Evolutionary conservation across 257 asterid genomes (phyloP), one percentile per base, ranked within the genome.

Genomic region (Gentiana straminea): DNA sequence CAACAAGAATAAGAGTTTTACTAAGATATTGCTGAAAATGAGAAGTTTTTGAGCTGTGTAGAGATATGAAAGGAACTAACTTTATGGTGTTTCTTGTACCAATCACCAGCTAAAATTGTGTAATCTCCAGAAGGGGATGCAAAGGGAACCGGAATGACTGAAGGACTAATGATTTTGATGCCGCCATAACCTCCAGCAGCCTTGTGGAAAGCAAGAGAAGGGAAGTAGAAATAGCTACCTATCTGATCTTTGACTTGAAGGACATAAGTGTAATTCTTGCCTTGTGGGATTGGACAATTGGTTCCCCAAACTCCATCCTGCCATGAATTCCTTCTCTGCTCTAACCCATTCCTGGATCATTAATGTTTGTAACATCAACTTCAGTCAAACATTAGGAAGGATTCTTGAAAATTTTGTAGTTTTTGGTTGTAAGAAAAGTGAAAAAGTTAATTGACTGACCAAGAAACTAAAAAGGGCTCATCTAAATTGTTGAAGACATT

Each of bases 211-310:
- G 77, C 58, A 3, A 85, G 75, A 54, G 85, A 54, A 33, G 94
- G 84, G 49, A 79, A 77, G 64, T 84, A 84, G 24, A 35, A 84
- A 56, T 62, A 84, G 69, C 64, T 67, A 3, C 94, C 91, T 1
- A 81, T 81, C 52, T 84, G 94, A 59, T 84, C 94, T 79, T 84
- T 81, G 5, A 84, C 90, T 56, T 81, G 94, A 71, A 84, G 81
- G 0, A 47, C 61, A 54, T 13, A 79, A 1, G 94, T 84, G 59
- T 32, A 77, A 58, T 81, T 84, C 0, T 75, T 59, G 1, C 84
- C 87, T 0, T 87, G 87, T 2, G 52, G 67, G 39, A 84, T 84
- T 0, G 90, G 94, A 46, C 90, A 84, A 8, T 52, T 77, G 10
- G 91, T 84, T 2, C 87, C 94, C 1, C 60, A 56, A n/a, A 66